Evolutionary conservation across 2,329 filamentous ascomycete genomes (phyloP).

Genomic region (Stagonosporopsis chrysanthemi): DNA sequence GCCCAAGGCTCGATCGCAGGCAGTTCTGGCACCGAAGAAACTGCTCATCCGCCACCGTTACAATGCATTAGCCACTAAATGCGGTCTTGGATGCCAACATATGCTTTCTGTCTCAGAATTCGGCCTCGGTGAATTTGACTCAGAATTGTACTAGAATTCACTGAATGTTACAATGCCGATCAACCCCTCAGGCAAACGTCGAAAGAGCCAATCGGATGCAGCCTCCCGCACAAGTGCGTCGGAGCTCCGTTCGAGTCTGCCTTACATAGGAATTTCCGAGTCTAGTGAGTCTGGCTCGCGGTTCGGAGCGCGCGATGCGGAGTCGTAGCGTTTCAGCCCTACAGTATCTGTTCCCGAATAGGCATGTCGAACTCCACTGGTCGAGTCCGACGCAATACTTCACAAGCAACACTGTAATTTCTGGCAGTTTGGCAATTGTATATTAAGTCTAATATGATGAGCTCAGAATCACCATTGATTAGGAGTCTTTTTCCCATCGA

Average conservation of each 20-base stretch:
- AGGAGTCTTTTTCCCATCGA: not conserved
- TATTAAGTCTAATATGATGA: not conserved
- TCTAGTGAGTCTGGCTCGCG: not conserved
- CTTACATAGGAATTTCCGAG: not conserved
- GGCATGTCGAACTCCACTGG: conserved; percentile 8
- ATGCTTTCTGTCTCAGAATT: too few species aligned
- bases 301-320: conserved; percentile 20
- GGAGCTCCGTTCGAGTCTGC: not conserved
- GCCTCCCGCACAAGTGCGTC: too few species aligned
- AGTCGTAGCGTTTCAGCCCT: conserved; percentile 18
- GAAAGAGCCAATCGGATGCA: too few species aligned
- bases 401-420: not conserved
- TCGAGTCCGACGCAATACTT: not conserved
- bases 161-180: too few species aligned
- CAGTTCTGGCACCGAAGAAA: too few species aligned
- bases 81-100: too few species aligned
- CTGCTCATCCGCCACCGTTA: too few species aligned
- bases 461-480: not conserved
- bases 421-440: not conserved
- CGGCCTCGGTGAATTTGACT: too few species aligned
- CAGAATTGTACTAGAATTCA: too few species aligned
- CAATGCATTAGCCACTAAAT: too few species aligned
- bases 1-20: too few species aligned
- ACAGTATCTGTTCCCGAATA: conserved; percentile 5
- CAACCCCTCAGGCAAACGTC: too few species aligned